Base-by-base conservation (phyloP, 2,329 filamentous ascomycete species). In the Tolypocladium nubicola region DNA sequence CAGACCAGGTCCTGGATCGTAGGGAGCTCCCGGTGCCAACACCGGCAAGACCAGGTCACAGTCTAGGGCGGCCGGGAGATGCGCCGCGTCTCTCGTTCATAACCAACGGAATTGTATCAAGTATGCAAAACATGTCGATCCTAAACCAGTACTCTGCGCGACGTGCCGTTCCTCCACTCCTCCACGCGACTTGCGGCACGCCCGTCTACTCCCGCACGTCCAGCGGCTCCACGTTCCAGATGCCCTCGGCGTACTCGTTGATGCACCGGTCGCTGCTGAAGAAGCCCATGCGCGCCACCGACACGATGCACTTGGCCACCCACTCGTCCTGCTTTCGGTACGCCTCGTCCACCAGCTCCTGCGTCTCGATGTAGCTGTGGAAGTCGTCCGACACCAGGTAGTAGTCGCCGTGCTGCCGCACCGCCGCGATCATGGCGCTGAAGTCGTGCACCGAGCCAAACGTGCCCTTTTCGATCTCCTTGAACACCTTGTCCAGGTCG, bases 371-470 rank as follows among this genome's bases (percentile, higher is more conserved):
- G 76, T 99, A 99, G 69, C 88, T 93, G 75, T 90, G 85, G 81
- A 99, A 99, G 73, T 99, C 94, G 68, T 99, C 94, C 43, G 90
- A 96, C 53, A 97, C 92, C 37, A 99, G 84, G 73, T 99, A 99
- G 78, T 95, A 97, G 72, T 99, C 94, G 43, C 94, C 92, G 63
- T 97, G 94, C 60, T 96, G 88, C 61, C 88, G 85, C 62, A 99
- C 92, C 11, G 90, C 88, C 62, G 87, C 84, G 63, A 96, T 82
- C 62, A 99, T 80, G 37, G 89, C 88, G n/a, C 82, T 79, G 73
- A 97, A 99, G 67, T 89, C 82, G 55, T 82, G 76, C 1, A 86
- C 78, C 58, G 91, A 85, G 57, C 94, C 94, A 68, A 99, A 99
- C 3, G 77, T 88, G 63, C 88, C 88, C 63, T 77, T 79, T 69